phyloP scores from a whole-genome alignment of 148 eudicot species.

The Euryodendron excelsum region DNA sequence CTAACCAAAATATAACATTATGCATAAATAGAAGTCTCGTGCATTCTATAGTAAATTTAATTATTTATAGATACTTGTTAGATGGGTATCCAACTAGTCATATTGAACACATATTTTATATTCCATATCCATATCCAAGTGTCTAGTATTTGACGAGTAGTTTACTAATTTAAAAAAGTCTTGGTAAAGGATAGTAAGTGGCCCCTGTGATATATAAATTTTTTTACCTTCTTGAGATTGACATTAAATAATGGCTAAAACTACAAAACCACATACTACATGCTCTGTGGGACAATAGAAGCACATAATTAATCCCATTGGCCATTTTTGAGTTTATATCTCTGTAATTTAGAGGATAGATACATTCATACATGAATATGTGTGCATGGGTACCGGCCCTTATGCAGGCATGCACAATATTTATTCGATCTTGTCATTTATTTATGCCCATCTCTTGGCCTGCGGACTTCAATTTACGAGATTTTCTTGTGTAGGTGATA shows the following conservation, averaged over 20 bases:
- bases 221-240: background rate
- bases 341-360: background rate
- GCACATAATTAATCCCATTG: background rate
- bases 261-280: background rate
- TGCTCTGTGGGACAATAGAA: background rate
- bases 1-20: too few relatives aligned
- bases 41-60: too few relatives aligned
- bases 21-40: too few relatives aligned
- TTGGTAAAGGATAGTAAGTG: background rate
- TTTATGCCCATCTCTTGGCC: background rate
- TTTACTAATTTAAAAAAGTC: background rate
- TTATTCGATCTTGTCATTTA: too few relatives aligned
- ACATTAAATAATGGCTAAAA: too few relatives aligned
- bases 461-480: background rate
- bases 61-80: too few relatives aligned
- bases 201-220: too few relatives aligned
- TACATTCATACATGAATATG: background rate
- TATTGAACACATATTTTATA: too few relatives aligned
- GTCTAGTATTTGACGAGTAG: too few relatives aligned
- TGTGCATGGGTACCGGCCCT: background rate
- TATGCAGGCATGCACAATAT: background rate
- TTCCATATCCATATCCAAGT: too few relatives aligned
- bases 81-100: too few relatives aligned
- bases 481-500: slow-evolving; percentile 40
- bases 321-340: too few relatives aligned